Evolutionary conservation across 139 green algal species (phyloP), one percentile per base, ranked within the genome.

Genomic region (Chlamydomonas incerta): DNA sequence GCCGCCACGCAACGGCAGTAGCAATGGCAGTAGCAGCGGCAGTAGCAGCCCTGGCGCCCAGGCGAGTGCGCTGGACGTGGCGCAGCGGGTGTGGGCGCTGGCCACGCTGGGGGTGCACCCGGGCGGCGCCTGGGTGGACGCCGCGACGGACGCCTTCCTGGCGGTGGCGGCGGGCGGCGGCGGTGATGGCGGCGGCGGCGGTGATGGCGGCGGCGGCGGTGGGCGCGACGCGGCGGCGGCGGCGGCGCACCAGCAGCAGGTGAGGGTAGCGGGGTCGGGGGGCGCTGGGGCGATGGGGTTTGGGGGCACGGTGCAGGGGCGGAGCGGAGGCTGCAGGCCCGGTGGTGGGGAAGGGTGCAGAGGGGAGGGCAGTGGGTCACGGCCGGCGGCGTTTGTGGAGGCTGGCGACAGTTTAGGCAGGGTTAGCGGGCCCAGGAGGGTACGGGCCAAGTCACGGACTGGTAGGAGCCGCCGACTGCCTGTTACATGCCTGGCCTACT

Each of bases 21-120:
- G 35, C 11, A 28, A 20, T 31, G 28, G 72, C 28, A 17, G 50
- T 46, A 4, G 41, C 41, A 50, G 41, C 15, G 2, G 29, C 46
- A 18, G 55, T 33, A 24, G 31, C 31, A 21, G 33, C 58, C n/a
- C n/a, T n/a, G n/a, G n/a, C n/a, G n/a, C n/a, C n/a, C n/a, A n/a
- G n/a, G 24, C 71, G 58, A 62, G 55, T n/a, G 46, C 73, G 1
- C 34, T 72, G 58, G 74, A 82, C 17, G 29, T 82, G 24, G 57
- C 74, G 26, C 74, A 82, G 34, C 33, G 74, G 23, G 24, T 35
- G 20, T 82, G 74, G 74, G 74, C 74, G 31, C 37, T 82, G 34
- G 74, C 74, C 23, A 41, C 74, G 58, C 60, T 82, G 58, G 74
- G 74, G 1, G 46, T 34, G 29, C 74, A 82, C 37, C 74, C 74